These are phyloP conservation scores for Tylopilus sp. DNA, from an alignment of 1,284 basidiomycete species.

Conservation along the genomic window DNA sequence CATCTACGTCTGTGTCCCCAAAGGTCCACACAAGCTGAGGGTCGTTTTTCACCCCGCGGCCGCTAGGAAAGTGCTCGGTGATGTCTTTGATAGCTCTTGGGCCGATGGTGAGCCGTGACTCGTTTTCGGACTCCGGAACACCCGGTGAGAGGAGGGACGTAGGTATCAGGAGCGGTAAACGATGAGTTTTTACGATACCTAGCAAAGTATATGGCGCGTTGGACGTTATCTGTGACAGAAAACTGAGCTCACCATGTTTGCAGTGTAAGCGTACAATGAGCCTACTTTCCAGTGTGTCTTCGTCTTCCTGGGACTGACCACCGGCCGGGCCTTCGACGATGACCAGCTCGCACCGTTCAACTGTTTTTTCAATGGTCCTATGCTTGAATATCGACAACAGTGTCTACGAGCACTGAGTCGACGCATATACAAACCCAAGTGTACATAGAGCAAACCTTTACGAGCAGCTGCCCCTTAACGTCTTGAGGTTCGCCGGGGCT, in stretches of 20 bases:
- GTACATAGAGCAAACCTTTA: constrained; percentile 48
- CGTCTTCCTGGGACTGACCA: constrained; percentile 44
- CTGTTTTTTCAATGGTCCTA: constrained; percentile 66
- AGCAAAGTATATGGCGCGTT: constrained; percentile 2
- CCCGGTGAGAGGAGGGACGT: constrained; percentile 59
- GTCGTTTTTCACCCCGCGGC: constrained; percentile 59
- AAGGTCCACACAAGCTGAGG: constrained; percentile 78
- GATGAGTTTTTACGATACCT: constrained; percentile 80
- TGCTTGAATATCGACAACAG: constrained; percentile 71
- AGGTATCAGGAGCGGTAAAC: constrained; percentile 56
- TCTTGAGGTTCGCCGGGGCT: constrained; percentile 32
- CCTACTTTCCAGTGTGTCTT: constrained; percentile 65
- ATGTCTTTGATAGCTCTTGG: constrained; percentile 68
- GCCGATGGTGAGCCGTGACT: constrained; percentile 67
- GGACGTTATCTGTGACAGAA: neutral
- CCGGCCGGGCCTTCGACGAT: constrained; percentile 51
- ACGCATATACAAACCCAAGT: constrained; percentile 1
- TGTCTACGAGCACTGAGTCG: constrained; percentile 41
- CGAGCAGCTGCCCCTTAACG: constrained; percentile 60
- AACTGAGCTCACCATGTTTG: constrained; percentile 60
- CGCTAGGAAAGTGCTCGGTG: constrained; percentile 72
- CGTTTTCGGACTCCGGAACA: constrained; percentile 47
- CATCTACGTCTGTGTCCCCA: constrained; percentile 56
- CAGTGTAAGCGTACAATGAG: constrained; percentile 70
- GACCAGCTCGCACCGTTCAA: constrained; percentile 70